A percentile compares a stretch with the other conserved stretches of the same genome.
These are phyloP conservation scores for Nicotiana paniculata DNA, from an alignment of 257 asterid species.

Conservation along the genomic window DNA sequence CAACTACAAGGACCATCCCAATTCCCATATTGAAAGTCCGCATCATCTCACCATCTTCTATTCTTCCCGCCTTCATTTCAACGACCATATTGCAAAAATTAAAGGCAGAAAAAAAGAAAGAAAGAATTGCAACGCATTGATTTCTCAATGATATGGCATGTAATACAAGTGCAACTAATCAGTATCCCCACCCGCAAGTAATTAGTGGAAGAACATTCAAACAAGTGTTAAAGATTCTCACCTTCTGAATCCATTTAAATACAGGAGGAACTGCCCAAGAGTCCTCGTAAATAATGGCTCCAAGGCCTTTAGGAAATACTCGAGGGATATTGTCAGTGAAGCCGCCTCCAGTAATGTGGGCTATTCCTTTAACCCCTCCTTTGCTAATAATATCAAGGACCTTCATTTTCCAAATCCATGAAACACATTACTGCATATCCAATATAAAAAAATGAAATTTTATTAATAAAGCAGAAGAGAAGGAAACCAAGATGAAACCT, in stretches of 20 bases:
- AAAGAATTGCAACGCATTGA: neutral
- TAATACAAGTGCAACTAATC: neutral
- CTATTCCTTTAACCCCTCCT: conserved; percentile 96
- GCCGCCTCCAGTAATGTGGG: conserved; percentile 97
- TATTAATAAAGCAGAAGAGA: neutral
- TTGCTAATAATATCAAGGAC: conserved; percentile 72
- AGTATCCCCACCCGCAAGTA: neutral
- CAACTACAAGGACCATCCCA: conserved; percentile 85
- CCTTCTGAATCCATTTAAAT: conserved; percentile 95
- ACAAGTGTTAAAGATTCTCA: conserved; percentile 12
- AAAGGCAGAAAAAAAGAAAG: no score
- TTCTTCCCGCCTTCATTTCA: conserved; percentile 55
- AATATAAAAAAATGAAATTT: neutral
- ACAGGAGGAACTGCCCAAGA: conserved; percentile 80
- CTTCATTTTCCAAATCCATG: conserved; percentile 23
- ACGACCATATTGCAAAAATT: neutral
- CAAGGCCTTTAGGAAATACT: conserved; percentile 81
- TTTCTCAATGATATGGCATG: neutral
- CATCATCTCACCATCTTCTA: conserved; percentile 76
- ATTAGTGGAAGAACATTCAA: neutral
- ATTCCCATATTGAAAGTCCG: conserved; percentile 95
- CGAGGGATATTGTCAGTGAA: conserved; percentile 95
- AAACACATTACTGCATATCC: neutral
- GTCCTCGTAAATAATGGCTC: conserved; percentile 56
- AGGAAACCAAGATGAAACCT: conserved; percentile 35